A percentile compares a stretch with the other conserved stretches of the same genome.
These are phyloP conservation scores for Raddia guianensis DNA, from an alignment of 176 grass and related monocot genomes.

Conservation along the genomic window DNA sequence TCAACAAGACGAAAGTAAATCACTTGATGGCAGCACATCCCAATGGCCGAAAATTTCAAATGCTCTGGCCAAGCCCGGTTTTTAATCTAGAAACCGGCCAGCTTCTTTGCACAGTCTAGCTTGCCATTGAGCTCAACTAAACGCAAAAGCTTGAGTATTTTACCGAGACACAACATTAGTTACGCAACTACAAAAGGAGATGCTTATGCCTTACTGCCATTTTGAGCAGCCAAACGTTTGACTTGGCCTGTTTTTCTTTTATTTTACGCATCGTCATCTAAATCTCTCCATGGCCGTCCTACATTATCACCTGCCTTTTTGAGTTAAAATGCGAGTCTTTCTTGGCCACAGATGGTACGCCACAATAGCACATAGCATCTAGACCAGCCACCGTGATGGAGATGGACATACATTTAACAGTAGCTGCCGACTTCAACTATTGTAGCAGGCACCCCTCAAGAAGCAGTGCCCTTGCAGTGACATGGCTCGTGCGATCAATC, in stretches of 20 bases:
- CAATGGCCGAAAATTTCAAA: too few relatives aligned
- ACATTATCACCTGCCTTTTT: not conserved
- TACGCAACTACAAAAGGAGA: not conserved
- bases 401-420: not conserved
- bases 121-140: too few relatives aligned
- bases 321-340: not conserved
- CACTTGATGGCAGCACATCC: too few relatives aligned
- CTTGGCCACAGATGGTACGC: not conserved
- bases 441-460: slow-evolving; percentile 25
- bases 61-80: too few relatives aligned
- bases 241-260: too few relatives aligned
- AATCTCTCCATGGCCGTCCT: not conserved
- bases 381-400: slow-evolving; percentile 8
- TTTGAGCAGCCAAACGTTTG: too few relatives aligned
- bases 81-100: too few relatives aligned
- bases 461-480: slow-evolving; percentile 23
- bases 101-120: too few relatives aligned
- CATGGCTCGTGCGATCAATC: slow-evolving; percentile 17
- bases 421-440: slow-evolving; percentile 43
- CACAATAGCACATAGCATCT: not conserved
- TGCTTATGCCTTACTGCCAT: too few relatives aligned
- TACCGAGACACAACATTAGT: too few relatives aligned
- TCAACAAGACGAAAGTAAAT: not conserved
- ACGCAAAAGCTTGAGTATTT: too few relatives aligned
- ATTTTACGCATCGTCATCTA: too few relatives aligned